Base-by-base conservation (phyloP, 257 asterid genomes). In the Pogostemon cablin region DNA sequence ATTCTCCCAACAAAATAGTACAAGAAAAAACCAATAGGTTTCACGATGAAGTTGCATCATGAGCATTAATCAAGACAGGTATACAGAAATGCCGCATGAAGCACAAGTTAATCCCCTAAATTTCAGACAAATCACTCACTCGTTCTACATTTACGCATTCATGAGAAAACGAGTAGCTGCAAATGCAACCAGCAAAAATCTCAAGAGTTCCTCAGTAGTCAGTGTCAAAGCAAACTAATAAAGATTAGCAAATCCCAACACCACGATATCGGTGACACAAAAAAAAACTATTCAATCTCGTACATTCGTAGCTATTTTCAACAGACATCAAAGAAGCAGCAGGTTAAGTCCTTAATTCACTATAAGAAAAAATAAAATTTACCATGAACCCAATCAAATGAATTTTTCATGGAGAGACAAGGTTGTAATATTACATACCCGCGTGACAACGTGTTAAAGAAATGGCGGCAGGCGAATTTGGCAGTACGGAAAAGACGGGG, bases 111-210 rank as follows among this genome's bases (percentile, higher is more conserved):
- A 39, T 56, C 46, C 72, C 7, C 5, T 37, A 38, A 35, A 66
- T 38, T 25, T 9, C 39, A 6, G 17, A 47, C 42, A 53, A 67
- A 42, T 58, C 71, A 15, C 58, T n/a, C 2, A 70, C 47, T 37
- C 41, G 49, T 58, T 52, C 38, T 38, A 35, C 65, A 35, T 52
- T 41, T 64, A 42, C 53, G 69, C 58, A 71, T 37, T 34, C 35
- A 62, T 40, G 34, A 44, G 46, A 11, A 44, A 50, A 25, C 7
- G 35, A 46, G 60, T 9, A 38, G 55, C 68, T 40, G 43, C 50
- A 60, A 68, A 62, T 12, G 55, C 57, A 32, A 60, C 43, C 17
- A 25, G 32, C 35, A 40, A 68, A 76, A 38, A 64, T 17, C 39
- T 8, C 32, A 25, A 2, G 12, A 52, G 11, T 25, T 41, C 65